Percentiles rank a stretch among this genome's conserved stretches.
Conservation (phyloP, 805 yeast species). For the Cyberlindnera petersonii region DNA sequence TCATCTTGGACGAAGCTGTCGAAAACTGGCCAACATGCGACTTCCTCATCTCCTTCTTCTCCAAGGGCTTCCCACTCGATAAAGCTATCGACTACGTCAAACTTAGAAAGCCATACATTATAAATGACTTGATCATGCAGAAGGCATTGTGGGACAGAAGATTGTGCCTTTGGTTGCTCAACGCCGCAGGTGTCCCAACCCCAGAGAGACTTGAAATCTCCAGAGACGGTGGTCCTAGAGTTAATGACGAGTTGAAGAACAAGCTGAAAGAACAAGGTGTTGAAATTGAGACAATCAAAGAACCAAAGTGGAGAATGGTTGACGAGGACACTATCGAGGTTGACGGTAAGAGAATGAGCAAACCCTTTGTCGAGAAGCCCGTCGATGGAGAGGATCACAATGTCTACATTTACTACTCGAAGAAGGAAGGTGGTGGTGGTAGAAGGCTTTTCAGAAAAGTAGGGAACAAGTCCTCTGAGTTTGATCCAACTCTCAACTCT, state of each 20-base stretch:
- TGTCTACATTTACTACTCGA: slow-evolving; percentile 85
- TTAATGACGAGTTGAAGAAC: slow-evolving; percentile 61
- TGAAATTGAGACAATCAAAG: slow-evolving; percentile 39
- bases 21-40: slow-evolving; percentile 99
- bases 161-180: slow-evolving; percentile 72
- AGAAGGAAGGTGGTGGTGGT: slow-evolving; percentile 95
- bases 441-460: slow-evolving; percentile 89
- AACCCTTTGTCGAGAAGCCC: slow-evolving; percentile 97
- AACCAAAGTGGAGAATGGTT: slow-evolving; percentile 82
- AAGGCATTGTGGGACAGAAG: slow-evolving; percentile 98
- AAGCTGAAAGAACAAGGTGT: slow-evolving; percentile 63
- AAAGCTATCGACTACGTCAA: slow-evolving; percentile 91
- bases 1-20: slow-evolving; percentile 83
- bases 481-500: slow-evolving; percentile 67
- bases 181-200: slow-evolving; percentile 81
- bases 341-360: slow-evolving; percentile 64
- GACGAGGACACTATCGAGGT: slow-evolving; percentile 81
- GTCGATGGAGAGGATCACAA: slow-evolving; percentile 99
- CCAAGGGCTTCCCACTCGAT: slow-evolving; percentile 94
- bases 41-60: slow-evolving; percentile 86
- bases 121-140: slow-evolving; percentile 88
- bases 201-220: slow-evolving; percentile 86
- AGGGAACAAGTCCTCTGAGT: slow-evolving; percentile 95
- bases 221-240: slow-evolving; percentile 94
- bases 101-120: slow-evolving; percentile 81